A percentile compares a stretch with the other conserved stretches of the same genome.
These are phyloP conservation scores for Colletotrichum musicola DNA, from an alignment of 2,329 filamentous ascomycete species.

Conservation along the genomic window DNA sequence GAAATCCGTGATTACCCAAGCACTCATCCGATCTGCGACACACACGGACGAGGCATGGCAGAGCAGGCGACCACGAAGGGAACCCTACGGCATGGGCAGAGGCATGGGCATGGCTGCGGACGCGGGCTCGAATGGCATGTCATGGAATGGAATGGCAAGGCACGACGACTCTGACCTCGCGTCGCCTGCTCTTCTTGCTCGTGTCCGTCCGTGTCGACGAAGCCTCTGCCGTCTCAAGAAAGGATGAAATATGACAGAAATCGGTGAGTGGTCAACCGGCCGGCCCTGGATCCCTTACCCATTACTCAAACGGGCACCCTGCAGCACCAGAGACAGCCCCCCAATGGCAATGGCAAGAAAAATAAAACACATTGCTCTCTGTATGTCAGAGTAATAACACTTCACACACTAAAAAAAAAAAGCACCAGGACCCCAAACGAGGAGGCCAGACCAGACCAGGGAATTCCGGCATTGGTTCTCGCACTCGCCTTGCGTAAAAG, in stretches of 20 bases:
- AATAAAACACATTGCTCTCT: neutral
- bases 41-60: too few species aligned
- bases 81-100: neutral
- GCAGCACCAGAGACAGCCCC: slow-evolving; percentile 27
- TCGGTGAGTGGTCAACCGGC: slow-evolving; percentile 30
- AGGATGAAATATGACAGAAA: slow-evolving; percentile 34
- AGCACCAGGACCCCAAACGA: neutral
- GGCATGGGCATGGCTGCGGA: neutral
- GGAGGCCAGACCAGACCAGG: neutral
- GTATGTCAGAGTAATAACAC: too few species aligned
- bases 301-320: slow-evolving; percentile 33
- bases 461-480: neutral
- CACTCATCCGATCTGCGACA: too few species aligned
- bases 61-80: neutral
- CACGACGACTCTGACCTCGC: slow-evolving; percentile 11
- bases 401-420: neutral
- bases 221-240: too few species aligned
- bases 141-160: neutral
- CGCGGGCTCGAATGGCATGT: neutral
- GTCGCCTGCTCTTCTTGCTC: neutral
- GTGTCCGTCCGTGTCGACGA: neutral
- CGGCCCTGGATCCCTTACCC: slow-evolving; percentile 27
- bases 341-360: neutral
- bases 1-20: too few species aligned
- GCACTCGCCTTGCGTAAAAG: slow-evolving; percentile 11